Percentiles rank a stretch among this genome's conserved stretches.
phyloP scores from a whole-genome alignment of 108 stramenopile genomes.

The Schizochytrium sp. region DNA sequence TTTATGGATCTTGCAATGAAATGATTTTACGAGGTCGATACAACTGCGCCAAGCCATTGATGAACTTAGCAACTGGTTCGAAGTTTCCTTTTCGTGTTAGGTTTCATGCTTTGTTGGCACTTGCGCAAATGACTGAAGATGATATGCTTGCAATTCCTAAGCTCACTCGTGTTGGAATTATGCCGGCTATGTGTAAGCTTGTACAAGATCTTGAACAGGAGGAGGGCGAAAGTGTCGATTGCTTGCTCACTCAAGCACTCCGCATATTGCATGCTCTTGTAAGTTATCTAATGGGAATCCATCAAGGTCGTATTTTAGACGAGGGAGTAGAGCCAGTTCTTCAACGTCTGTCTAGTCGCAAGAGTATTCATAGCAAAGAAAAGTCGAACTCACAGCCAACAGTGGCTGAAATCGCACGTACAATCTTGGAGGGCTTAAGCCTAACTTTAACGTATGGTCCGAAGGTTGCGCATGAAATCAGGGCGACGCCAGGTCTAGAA shows the following conservation, averaged over 20 bases:
- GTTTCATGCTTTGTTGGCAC: neutral
- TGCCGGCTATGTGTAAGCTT: neutral
- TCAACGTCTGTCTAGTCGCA: neutral
- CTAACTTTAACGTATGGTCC: neutral
- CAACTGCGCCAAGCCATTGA: neutral
- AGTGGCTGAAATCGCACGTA: neutral
- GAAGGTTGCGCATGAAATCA: neutral
- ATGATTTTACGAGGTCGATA: slow-evolving; percentile 18
- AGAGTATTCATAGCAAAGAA: neutral
- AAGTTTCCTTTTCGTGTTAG: neutral
- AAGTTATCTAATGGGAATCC: neutral
- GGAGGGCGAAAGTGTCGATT: neutral
- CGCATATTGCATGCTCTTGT: neutral
- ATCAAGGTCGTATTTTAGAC: neutral
- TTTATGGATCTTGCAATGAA: slow-evolving; percentile 40
- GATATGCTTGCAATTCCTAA: neutral
- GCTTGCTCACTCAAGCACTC: slow-evolving; percentile 9
- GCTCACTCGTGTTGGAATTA: neutral
- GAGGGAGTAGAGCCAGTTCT: slow-evolving; percentile 9
- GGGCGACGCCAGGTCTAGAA: neutral
- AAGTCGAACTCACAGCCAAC: neutral
- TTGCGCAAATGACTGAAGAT: slow-evolving; percentile 26
- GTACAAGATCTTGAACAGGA: neutral
- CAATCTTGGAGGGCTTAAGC: neutral
- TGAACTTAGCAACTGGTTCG: neutral